Evolutionary conservation across 2,329 filamentous ascomycete genomes (phyloP), one percentile per base, ranked within the genome.

Genomic region (Colletotrichum liriopes): DNA sequence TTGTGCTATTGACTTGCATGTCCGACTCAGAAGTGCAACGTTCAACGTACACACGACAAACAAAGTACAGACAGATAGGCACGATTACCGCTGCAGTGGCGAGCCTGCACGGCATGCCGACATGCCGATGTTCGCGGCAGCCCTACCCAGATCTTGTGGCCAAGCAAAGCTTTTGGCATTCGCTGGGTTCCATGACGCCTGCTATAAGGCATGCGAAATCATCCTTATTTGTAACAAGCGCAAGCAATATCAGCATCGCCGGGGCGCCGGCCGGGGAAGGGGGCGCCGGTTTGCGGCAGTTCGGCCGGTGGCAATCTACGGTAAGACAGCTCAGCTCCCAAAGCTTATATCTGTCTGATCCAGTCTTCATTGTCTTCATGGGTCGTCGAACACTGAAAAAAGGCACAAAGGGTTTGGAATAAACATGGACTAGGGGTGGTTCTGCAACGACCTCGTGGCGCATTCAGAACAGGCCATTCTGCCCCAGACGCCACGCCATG

Each of bases 401-500:
- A 65, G 61, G 45, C 52, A 37, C 45, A 52, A 4, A 37, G 9
- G 11, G 16, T 23, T 52, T 23, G 45, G 37, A 39, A 39, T 29
- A 43, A 26, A 29, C 39, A 35, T 18, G 18, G 43, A 16, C 61
- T 52, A 43, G 45, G 52, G 20, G 3, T 29, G 11, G 23, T 51
- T 59, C 37, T 29, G 52, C 35, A 59, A 51, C 23, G 56, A 32
- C 67, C 47, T 37, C 45, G 67, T 35, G 68, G 64, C 69, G 52
- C 59, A 51, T 68, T 37, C 45, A 68, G 65, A 64, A 64, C 65
- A 69, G 69, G 65, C 65, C 69, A 72, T 63, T 49, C 47, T 63
- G n/a, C 52, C 59, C 51, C 52, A 35, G 54, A 64, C 29, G 65
- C 59, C 59, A 64, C 47, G 59, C 65, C 65, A 72, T 58, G 69